Evolutionary conservation across 768 basidiomycete genomes (phyloP).

Genomic region (Brasilioporus rufonigricans): DNA sequence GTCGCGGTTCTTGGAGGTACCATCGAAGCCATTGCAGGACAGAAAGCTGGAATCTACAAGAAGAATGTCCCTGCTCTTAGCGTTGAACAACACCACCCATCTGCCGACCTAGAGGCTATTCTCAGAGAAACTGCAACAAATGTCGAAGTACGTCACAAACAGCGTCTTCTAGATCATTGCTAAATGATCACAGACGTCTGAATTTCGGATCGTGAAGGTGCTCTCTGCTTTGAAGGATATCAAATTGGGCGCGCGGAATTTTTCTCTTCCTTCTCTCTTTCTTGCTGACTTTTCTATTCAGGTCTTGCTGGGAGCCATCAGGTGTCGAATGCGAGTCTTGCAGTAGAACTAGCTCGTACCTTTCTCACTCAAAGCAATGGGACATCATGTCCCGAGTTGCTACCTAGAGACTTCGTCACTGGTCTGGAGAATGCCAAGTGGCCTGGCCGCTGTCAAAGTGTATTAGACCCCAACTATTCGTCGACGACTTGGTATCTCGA

Average conservation of each 20-base stretch:
- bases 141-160: conserved; percentile 47
- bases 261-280: background rate
- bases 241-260: conserved; percentile 54
- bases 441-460: conserved; percentile 94
- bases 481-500: conserved; percentile 85
- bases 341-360: conserved; percentile 64
- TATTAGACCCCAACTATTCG: conserved; percentile 54
- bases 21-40: conserved; percentile 84
- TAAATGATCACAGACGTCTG: conserved; percentile 48
- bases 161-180: background rate
- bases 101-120: conserved; percentile 61
- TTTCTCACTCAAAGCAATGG: conserved; percentile 50
- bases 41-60: conserved; percentile 98
- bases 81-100: conserved; percentile 76
- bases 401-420: conserved; percentile 53
- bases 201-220: conserved; percentile 61
- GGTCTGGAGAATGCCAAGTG: conserved; percentile 74
- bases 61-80: conserved; percentile 85
- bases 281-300: conserved; percentile 28
- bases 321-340: conserved; percentile 81
- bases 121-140: conserved; percentile 66
- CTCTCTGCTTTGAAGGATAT: conserved; percentile 49
- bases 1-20: conserved; percentile 85
- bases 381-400: conserved; percentile 11
- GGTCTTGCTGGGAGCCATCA: conserved; percentile 89